Evolutionary conservation across 371 early-diverging fungal genomes (phyloP), one percentile per base, ranked within the genome.

Genomic region (Syncephalastrum racemosum): DNA sequence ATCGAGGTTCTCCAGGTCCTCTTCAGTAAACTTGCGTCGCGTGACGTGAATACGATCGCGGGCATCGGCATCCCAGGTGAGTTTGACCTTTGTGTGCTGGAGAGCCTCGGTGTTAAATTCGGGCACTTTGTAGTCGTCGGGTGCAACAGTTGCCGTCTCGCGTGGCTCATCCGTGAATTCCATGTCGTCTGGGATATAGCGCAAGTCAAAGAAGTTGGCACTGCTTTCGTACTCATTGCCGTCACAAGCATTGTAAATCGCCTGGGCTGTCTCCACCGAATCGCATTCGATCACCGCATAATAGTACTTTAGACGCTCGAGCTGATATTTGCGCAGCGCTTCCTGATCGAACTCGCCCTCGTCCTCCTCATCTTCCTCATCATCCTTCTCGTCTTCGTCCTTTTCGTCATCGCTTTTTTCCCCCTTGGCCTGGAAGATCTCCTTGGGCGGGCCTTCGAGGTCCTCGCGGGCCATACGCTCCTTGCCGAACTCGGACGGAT

Each of bases 61-160:
- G 64, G 96, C 97, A 54, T 98, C 98, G 18, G 89, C 87, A 54
- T 99, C 99, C 99, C 99, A 99, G 0, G 95, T 95, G 36, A 99
- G 74, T 66, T 90, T 88, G 39, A 95, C 95, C 47, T 90, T 92
- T 13, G 96, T 92, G 68, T 93, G 92, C 75, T 94, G 94, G 36
- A 99, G 80, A 15, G 94, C 95, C 79, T 85, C 82, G 1, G 96
- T 98, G 3, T 82, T 77, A 63, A 95, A 96, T 13, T 85, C 87
- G 19, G 79, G 64, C 10, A 93, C 92, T 63, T 84, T 80, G 70
- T 96, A 93, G 44, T 84, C 81, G 39, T 86, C 87, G n/a, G 94
- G 92, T 4, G 83, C 85, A n/a, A 81, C 69, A 46, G 68, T 79
- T 2, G 90, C 88, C 18, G 69, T 80, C 31, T 97, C 94, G 50